These are phyloP conservation scores for Neocucurbitaria cava DNA, from an alignment of 2,329 filamentous ascomycete species.

Conservation along the genomic window DNA sequence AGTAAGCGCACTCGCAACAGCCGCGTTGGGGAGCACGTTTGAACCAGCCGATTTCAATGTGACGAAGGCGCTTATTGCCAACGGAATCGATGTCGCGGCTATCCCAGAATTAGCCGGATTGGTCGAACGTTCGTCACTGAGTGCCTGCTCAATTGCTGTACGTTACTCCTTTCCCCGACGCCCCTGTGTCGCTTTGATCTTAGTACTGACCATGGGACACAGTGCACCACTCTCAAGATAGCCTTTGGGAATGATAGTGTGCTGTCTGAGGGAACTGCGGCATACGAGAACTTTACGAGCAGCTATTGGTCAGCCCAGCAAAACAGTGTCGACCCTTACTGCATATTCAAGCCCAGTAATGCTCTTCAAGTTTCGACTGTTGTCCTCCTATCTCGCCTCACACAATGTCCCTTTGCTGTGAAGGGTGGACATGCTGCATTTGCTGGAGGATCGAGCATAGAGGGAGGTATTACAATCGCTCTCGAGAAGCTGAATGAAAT, in stretches of 20 bases:
- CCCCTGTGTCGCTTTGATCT: neutral
- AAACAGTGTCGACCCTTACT: constrained; percentile 28
- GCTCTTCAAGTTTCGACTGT: constrained; percentile 24
- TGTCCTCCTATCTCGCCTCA: constrained; percentile 30
- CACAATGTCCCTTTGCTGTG: constrained; percentile 49
- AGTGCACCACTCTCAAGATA: constrained; percentile 27
- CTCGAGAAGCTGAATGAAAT: constrained; percentile 34
- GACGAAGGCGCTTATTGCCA: constrained; percentile 22
- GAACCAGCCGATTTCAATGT: constrained; percentile 27
- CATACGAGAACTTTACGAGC: constrained; percentile 27
- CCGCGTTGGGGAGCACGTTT: constrained; percentile 12
- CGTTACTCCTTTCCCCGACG: constrained; percentile 1
- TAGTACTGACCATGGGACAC: neutral
- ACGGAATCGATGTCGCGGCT: constrained; percentile 24
- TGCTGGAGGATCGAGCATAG: constrained; percentile 39
- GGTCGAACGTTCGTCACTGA: constrained; percentile 6
- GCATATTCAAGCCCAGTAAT: constrained; percentile 35
- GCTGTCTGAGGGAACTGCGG: constrained; percentile 17
- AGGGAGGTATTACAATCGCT: constrained; percentile 41
- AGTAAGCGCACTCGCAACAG: constrained; percentile 3
- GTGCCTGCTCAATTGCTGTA: constrained; percentile 30
- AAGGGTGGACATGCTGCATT: constrained; percentile 41
- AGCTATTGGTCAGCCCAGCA: constrained; percentile 38
- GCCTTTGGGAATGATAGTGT: constrained; percentile 21
- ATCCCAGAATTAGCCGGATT: constrained; percentile 20